Evolutionary conservation across 129 eudicot species (phyloP).

Genomic region (Helianthus tuberosus): DNA sequence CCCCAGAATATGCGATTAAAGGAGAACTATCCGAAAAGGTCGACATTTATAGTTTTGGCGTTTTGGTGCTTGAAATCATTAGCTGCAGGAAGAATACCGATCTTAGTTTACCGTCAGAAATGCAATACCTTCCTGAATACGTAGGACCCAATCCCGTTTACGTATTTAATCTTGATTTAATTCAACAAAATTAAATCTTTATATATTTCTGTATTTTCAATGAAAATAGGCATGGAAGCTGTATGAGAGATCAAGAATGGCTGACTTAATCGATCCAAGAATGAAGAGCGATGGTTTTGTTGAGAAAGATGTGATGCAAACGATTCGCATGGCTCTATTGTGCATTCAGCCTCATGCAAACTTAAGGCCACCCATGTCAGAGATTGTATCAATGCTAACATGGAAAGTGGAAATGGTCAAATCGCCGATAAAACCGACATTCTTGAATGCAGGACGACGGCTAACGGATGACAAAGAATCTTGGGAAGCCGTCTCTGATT

Average conservation of each 20-base stretch:
- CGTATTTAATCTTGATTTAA: neutral
- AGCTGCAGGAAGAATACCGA: slow-evolving; percentile 66
- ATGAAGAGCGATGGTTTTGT: slow-evolving; percentile 46
- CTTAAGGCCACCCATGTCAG: slow-evolving; percentile 67
- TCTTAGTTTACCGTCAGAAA: slow-evolving; percentile 63
- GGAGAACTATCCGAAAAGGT: slow-evolving; percentile 79
- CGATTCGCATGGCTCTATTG: slow-evolving; percentile 51
- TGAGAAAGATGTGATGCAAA: slow-evolving; percentile 55
- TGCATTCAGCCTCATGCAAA: slow-evolving; percentile 65
- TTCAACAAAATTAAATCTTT: neutral
- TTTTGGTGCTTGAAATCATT: slow-evolving; percentile 63
- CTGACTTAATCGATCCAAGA: slow-evolving; percentile 55
- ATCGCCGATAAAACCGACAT: slow-evolving; percentile 51
- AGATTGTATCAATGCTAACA: slow-evolving; percentile 57
- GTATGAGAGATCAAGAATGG: slow-evolving; percentile 54
- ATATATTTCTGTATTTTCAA: neutral
- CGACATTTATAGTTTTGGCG: slow-evolving; percentile 72
- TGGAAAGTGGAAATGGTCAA: slow-evolving; percentile 43
- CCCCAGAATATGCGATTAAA: slow-evolving; percentile 75
- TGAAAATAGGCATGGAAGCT: slow-evolving; percentile 67
- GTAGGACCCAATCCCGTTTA: slow-evolving; percentile 25
- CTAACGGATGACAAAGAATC: slow-evolving; percentile 36
- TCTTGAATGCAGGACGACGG: slow-evolving; percentile 40
- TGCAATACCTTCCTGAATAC: slow-evolving; percentile 76
- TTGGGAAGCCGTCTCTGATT: slow-evolving; percentile 56